Conservation (phyloP, 768 basidiomycete species). For the Strobilomyces confusus region DNA sequence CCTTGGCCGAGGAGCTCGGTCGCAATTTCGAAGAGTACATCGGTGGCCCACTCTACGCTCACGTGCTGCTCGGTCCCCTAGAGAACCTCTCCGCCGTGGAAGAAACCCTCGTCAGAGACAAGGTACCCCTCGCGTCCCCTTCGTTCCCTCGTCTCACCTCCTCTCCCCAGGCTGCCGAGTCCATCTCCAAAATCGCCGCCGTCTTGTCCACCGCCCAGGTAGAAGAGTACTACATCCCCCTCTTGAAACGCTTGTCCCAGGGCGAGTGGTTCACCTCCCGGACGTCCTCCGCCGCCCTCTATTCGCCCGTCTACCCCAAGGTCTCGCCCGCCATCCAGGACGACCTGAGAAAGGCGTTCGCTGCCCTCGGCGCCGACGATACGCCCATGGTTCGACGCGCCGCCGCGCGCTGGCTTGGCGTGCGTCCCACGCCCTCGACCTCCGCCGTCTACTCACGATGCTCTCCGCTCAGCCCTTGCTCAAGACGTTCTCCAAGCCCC, state of each 20-base stretch:
- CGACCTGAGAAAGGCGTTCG: conserved; percentile 83
- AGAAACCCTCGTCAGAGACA: conserved; percentile 96
- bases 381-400: conserved; percentile 98
- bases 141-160: conserved; percentile 1
- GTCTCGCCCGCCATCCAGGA: conserved; percentile 72
- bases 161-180: conserved; percentile 79
- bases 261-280: conserved; percentile 99
- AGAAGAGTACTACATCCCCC: conserved; percentile 88
- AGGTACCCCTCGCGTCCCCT: conserved; percentile 50
- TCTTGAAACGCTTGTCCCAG: conserved; percentile 80
- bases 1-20: conserved; percentile 93
- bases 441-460: conserved; percentile 11
- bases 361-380: conserved; percentile 82
- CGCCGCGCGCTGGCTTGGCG: conserved; percentile 94
- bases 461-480: conserved; percentile 58
- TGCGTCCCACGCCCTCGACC: conserved; percentile 41
- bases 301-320: conserved; percentile 83
- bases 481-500: conserved; percentile 71
- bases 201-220: conserved; percentile 75
- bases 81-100: conserved; percentile 96
- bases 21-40: conserved; percentile 91
- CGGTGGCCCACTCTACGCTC: conserved; percentile 84
- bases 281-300: conserved; percentile 92
- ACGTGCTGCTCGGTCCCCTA: conserved; percentile 84
- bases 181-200: conserved; percentile 83